These are phyloP conservation scores for Nicotiana rustica DNA, from an alignment of 305 asterid genomes.

Conservation along the genomic window DNA sequence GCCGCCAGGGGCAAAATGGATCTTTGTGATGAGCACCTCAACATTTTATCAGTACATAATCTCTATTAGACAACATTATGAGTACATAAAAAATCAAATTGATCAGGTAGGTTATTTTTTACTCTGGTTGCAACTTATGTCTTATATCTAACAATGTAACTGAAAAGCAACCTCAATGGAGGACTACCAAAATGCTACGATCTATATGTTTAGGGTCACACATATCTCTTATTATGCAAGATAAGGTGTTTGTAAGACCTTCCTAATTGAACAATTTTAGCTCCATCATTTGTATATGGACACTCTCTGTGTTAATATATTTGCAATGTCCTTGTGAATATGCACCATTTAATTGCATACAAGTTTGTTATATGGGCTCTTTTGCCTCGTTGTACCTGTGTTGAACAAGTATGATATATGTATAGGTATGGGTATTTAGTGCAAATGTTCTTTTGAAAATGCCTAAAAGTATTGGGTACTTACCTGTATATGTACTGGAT, in stretches of 20 bases:
- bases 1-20: slow-evolving; percentile 58
- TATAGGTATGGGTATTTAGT: not conserved
- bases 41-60: not conserved
- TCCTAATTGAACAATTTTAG: not conserved
- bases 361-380: not conserved
- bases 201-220: not conserved
- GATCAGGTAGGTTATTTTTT: not conserved
- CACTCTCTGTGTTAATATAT: not conserved
- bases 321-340: no score
- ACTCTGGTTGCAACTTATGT: not conserved
- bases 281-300: not conserved
- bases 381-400: not conserved
- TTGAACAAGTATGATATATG: not conserved
- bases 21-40: slow-evolving; percentile 74
- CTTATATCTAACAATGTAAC: not conserved
- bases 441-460: not conserved
- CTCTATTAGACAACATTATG: no score
- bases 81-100: not conserved
- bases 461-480: not conserved
- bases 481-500: not conserved
- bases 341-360: not conserved
- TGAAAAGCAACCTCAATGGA: not conserved
- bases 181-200: not conserved
- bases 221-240: no score
- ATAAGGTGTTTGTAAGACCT: not conserved